Evolutionary conservation across 2,329 filamentous ascomycete species (phyloP).

Genomic region (Colletotrichum endophyticum): DNA sequence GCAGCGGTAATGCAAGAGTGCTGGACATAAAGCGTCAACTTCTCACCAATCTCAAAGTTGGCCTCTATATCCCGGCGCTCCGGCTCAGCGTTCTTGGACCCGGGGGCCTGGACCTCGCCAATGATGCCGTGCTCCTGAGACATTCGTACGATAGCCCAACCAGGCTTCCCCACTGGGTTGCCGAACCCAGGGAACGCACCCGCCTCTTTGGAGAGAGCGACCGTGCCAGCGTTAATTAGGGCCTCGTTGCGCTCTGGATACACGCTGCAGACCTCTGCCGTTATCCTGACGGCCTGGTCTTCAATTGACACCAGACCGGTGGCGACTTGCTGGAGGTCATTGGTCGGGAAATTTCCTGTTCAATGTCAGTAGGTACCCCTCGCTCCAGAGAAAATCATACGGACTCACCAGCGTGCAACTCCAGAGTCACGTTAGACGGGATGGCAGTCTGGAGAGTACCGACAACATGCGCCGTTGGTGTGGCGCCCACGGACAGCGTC

Average conservation of each 20-base stretch:
- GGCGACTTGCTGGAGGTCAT: slow-evolving; percentile 43
- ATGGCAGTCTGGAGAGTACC: slow-evolving; percentile 30
- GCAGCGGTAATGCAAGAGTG: slow-evolving; percentile 43
- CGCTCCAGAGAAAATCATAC: no score
- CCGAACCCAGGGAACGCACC: slow-evolving; percentile 34
- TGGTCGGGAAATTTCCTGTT: slow-evolving; percentile 38
- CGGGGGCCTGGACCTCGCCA: not conserved
- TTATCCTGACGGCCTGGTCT: slow-evolving; percentile 35
- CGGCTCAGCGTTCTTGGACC: slow-evolving; percentile 14
- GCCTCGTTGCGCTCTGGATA: slow-evolving; percentile 42
- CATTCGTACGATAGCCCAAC: slow-evolving; percentile 37
- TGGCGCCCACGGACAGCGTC: slow-evolving; percentile 38
- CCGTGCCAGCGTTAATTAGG: slow-evolving; percentile 39
- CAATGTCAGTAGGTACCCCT: no score
- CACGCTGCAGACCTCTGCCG: slow-evolving; percentile 40
- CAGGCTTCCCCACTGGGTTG: slow-evolving; percentile 28
- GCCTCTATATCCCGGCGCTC: slow-evolving; percentile 24
- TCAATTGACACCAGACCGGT: slow-evolving; percentile 33
- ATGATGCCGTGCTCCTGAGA: slow-evolving; percentile 44
- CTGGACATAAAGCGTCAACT: slow-evolving; percentile 33
- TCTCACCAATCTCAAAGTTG: slow-evolving; percentile 36
- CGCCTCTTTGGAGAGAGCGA: slow-evolving; percentile 38
- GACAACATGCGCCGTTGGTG: slow-evolving; percentile 40
- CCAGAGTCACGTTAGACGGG: slow-evolving; percentile 35
- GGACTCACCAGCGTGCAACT: slow-evolving; percentile 41